Evolutionary conservation across 2,329 filamentous ascomycete species (phyloP).

Genomic region (Rhytidhysteron rufulum): DNA sequence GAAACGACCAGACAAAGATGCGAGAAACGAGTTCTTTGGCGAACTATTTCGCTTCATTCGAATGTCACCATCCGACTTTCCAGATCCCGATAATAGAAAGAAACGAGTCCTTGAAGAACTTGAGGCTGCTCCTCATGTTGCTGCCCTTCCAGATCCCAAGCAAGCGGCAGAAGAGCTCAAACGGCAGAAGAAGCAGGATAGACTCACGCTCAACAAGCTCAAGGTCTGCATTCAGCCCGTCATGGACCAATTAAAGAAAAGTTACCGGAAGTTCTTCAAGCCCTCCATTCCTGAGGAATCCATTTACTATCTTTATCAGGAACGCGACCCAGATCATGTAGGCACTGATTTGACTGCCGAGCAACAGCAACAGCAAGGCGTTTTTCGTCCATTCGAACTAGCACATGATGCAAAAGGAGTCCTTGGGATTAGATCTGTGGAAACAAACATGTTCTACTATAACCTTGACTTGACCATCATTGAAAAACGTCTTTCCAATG

Average conservation of each 20-base stretch:
- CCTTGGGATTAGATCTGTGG: slow-evolving; percentile 69
- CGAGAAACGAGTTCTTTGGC: slow-evolving; percentile 75
- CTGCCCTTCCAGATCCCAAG: slow-evolving; percentile 48
- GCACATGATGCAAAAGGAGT: slow-evolving; percentile 75
- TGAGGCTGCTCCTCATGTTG: slow-evolving; percentile 62
- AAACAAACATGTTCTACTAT: slow-evolving; percentile 83
- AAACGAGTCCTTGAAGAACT: slow-evolving; percentile 77
- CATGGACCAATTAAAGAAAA: slow-evolving; percentile 93
- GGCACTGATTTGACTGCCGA: slow-evolving; percentile 58
- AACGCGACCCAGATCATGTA: slow-evolving; percentile 67
- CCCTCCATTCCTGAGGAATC: slow-evolving; percentile 67
- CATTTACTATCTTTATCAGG: slow-evolving; percentile 79
- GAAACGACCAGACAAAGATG: slow-evolving; percentile 60
- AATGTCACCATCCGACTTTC: slow-evolving; percentile 79
- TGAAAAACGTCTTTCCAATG: slow-evolving; percentile 93
- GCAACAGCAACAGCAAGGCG: slow-evolving; percentile 50
- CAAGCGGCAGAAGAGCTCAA: slow-evolving; percentile 78
- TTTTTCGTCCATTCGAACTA: slow-evolving; percentile 72
- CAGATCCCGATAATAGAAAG: slow-evolving; percentile 80
- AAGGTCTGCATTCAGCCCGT: slow-evolving; percentile 89
- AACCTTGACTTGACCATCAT: slow-evolving; percentile 91
- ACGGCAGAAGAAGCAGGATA: slow-evolving; percentile 75
- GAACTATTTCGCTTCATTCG: slow-evolving; percentile 71
- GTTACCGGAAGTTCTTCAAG: slow-evolving; percentile 82
- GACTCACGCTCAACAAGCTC: slow-evolving; percentile 76